Evolutionary conservation across 495 filamentous ascomycete genomes (phyloP), one percentile per base, ranked within the genome.

Genomic region (Tuber magnatum): DNA sequence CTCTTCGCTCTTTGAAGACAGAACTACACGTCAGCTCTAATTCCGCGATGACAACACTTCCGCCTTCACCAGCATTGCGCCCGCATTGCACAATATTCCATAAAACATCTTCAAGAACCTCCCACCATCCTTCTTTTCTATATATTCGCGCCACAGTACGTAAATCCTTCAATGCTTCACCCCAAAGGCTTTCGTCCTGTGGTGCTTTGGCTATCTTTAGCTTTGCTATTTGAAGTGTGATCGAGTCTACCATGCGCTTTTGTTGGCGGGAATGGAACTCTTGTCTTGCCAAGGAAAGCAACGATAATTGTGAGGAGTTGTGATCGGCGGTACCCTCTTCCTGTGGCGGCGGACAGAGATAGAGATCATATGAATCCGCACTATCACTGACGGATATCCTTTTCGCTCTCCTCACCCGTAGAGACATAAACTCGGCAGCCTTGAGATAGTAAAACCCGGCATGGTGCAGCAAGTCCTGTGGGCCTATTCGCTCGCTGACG

Each of bases 391-490:
- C 86, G 38, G 93, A 89, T 69, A 97, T 94, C 18, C 88, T 85
- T 68, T 86, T 83, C 0, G 93, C 93, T 70, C 91, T 84, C 5
- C 71, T 82, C 70, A 88, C 87, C 32, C 93, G 88, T 32, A 85
- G 82, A 69, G 87, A 87, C 5, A 90, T 83, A 78, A 93, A 90
- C 71, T 88, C 90, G 0, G 91, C 88, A 3, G 93, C 90, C 22
- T 89, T 82, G 40, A 89, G 87, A 72, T 92, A 89, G 92, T 94
- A 97, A 81, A 96, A 97, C 0, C 94, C 94, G 20, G 91, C 85
- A 78, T 97, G 94, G 75, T 97, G 94, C 8, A 97, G 86, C 18
- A 89, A 83, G 73, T 97, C 91, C 89, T 90, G 94, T 0, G 94
- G 92, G 56, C 87, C 86, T 16, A 93, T 83, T 68, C 88, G 85